Percentiles rank a stretch among this genome's conserved stretches.
These are phyloP conservation scores for Lodderomyces orthopsilosis DNA, from an alignment of 1,139 yeast species.

Conservation along the genomic window DNA sequence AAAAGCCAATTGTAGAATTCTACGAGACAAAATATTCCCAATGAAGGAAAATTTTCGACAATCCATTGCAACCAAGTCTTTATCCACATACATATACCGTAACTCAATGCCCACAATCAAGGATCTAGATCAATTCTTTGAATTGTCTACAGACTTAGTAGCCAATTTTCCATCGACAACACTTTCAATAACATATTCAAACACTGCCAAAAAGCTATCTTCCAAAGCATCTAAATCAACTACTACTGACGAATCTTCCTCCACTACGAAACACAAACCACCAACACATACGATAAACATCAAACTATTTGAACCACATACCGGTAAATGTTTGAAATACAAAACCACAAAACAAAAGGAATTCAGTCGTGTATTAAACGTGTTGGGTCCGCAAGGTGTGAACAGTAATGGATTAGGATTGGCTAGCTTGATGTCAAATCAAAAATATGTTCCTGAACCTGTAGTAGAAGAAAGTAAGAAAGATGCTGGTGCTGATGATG, in stretches of 20 bases:
- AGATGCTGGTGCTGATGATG: slow-evolving; percentile 7
- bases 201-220: slow-evolving; percentile 19
- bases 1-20: background rate
- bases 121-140: slow-evolving; percentile 36
- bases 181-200: slow-evolving; percentile 39
- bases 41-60: background rate
- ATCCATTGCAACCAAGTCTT: background rate
- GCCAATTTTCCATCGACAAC: slow-evolving; percentile 39
- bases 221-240: slow-evolving; percentile 14
- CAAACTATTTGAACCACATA: slow-evolving; percentile 68
- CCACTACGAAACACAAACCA: background rate
- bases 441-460: slow-evolving; percentile 30
- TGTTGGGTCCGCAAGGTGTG: slow-evolving; percentile 84
- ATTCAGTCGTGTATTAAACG: slow-evolving; percentile 71
- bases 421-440: slow-evolving; percentile 42
- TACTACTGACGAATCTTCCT: slow-evolving; percentile 4
- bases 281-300: slow-evolving; percentile 45
- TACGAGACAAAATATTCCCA: background rate
- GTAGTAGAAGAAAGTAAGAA: slow-evolving; percentile 9
- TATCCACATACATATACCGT: background rate
- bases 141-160: slow-evolving; percentile 30
- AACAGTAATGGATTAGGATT: slow-evolving; percentile 33
- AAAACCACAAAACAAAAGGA: slow-evolving; percentile 70
- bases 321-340: slow-evolving; percentile 65
- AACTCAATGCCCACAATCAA: slow-evolving; percentile 14